phyloP scores from a whole-genome alignment of 192 early-diverging fungal genomes.

The Physocladia obscura region DNA sequence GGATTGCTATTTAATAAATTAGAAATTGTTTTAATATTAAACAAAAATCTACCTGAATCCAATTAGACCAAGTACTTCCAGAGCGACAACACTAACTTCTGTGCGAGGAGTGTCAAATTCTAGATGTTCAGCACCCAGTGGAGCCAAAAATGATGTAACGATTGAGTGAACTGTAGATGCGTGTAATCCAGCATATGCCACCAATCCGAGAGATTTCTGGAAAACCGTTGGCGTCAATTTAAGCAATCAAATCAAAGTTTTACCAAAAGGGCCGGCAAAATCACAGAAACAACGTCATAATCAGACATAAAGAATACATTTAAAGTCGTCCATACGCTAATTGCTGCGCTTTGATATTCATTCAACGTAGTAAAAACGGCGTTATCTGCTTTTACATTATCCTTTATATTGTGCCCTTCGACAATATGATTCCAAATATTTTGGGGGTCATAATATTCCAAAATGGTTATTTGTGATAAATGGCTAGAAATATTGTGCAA shows the following conservation, averaged over 20 bases:
- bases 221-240: not conserved
- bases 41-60: slow-evolving; percentile 1
- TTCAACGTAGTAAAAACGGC: no score
- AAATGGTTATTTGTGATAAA: not conserved
- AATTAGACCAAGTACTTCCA: slow-evolving; percentile 9
- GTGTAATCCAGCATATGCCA: not conserved
- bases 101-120: slow-evolving; percentile 21
- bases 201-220: not conserved
- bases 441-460: not conserved
- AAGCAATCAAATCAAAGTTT: not conserved
- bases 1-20: not conserved
- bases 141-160: slow-evolving; percentile 8
- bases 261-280: slow-evolving; percentile 11
- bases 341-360: not conserved
- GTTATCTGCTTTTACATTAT: not conserved
- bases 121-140: slow-evolving; percentile 8
- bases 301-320: slow-evolving; percentile 4
- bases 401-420: not conserved
- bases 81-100: not conserved
- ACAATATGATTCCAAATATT: slow-evolving; percentile 2
- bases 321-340: not conserved
- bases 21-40: not conserved
- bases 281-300: slow-evolving; percentile 5
- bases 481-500: not conserved
- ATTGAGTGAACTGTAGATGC: not conserved